These are phyloP conservation scores for Bruguiera sexangula DNA, from an alignment of 345 rosid genomes.

Conservation along the genomic window DNA sequence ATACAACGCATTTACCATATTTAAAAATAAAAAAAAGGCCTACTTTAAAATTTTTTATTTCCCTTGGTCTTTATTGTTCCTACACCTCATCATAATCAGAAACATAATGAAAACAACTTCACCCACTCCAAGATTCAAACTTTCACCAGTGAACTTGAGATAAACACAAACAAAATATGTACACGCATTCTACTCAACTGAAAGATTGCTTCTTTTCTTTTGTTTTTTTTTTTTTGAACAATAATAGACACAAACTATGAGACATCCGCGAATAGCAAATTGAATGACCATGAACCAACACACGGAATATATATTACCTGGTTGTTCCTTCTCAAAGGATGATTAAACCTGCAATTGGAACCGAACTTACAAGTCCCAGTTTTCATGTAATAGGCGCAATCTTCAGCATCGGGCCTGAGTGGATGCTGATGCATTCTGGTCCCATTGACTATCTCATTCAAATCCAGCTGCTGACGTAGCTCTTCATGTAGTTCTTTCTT, in stretches of 20 bases:
- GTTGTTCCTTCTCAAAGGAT: slow-evolving; percentile 51
- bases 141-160: background rate
- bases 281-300: background rate
- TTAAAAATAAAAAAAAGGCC: no score
- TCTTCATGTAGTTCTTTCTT: background rate
- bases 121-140: background rate
- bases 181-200: background rate
- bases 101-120: background rate
- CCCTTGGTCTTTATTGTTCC: no score
- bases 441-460: slow-evolving; percentile 7
- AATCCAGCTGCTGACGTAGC: background rate
- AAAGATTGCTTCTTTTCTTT: background rate
- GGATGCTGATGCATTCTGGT: slow-evolving; percentile 38
- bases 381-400: slow-evolving; percentile 76
- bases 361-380: slow-evolving; percentile 86
- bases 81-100: no score
- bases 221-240: no score
- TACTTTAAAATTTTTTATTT: no score
- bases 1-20: no score
- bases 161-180: background rate
- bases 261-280: background rate
- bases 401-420: slow-evolving; percentile 76
- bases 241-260: no score
- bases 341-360: slow-evolving; percentile 83
- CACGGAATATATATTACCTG: slow-evolving; percentile 39